Base-by-base conservation (phyloP, 805 yeast genomes). In the Zygosaccharomyces kombuchaensis region DNA sequence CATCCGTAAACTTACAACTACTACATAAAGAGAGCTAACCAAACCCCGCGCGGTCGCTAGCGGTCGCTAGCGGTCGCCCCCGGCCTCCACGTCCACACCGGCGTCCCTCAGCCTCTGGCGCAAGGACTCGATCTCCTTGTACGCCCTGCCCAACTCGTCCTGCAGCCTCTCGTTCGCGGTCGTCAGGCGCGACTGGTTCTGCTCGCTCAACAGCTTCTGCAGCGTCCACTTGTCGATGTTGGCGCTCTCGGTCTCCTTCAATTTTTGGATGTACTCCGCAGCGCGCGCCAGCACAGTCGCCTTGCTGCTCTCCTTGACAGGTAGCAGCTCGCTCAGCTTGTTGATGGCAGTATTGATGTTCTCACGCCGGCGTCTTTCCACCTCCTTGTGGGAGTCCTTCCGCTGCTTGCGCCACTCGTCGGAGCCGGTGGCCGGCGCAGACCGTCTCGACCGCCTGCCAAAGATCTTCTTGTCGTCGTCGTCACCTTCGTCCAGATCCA, bases 191-290 rank as follows among this genome's bases (percentile, higher is more conserved):
- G 84, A 79, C 43, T 89, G 84, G 9, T 91, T 89, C 69, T 91
- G 98, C 65, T 90, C 97, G 30, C 91, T 84, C 52, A 89, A 75
- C 51, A 93, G 75, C 70, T 91, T 91, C 67, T 91, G 97, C 60
- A 91, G 74, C 5, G 97, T 90, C 87, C 95, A 87, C 71, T 93
- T 91, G 68, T 91, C 96, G 58, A 88, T 83, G 62, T 87, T 86
- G 58, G 84, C 82, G 66, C 80, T 82, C 67, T 90, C 97, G 58
- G 87, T 87, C 58, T 87, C 96, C 68, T 89, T 87, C 62, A 93
- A 76, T 67, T 90, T 79, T 66, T 84, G 81, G 64, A 93, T 93
- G 61, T 85, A 88, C 62, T 90, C 96, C 27, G 87, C 91, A 3
- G 96, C 96, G 48, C 91, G 77, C 59, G 81, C 82, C 55, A 93